Base-by-base conservation (phyloP, 305 asterid genomes). In the Ruellia speciosa region DNA sequence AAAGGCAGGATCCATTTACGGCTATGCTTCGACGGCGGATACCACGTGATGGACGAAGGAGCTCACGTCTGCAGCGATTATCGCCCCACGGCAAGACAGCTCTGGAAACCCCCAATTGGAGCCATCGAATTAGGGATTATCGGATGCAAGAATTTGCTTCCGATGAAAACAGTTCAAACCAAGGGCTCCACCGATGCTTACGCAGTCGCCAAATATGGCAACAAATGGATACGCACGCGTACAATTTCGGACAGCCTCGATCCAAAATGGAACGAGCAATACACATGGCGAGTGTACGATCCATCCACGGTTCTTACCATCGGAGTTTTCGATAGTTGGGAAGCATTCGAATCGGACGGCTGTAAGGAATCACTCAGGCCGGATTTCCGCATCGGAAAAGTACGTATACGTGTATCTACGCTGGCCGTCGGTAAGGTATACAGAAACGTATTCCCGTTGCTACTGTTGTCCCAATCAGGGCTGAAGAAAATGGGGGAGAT, bases 191-290 rank as follows among this genome's bases (percentile, higher is more conserved):
- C 95, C 0, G 90, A 86, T 63, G 94, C 97, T 10, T 88, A 81
- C 60, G 86, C 77, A 0, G 97, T 88, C 40, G 97, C 95, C 0
- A 88, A 88, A 54, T 88, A 86, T 18, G 97, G 95, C 12, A 76
- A 53, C 75, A 88, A 88, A 66, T 88, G 97, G 97, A 79, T 88
- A 0, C 79, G 95, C 0, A 86, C 95, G 0, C 90, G 97, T 9
- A 79, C 94, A 0, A 73, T 88, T 39, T 81, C 94, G 0, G 86
- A 88, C 54, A 70, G 74, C 53, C 58, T 86, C 66, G 81, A 80
- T 40, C 97, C 92, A 0, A 83, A 74, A 58, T 88, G 95, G 97
- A 88, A 86, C 54, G 94, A 88, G 76, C 95, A 88, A 60, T 88
- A 86, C 70, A 83, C 94, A 3, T 88, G 94, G 94, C 75, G 80